A percentile compares a stretch with the other conserved stretches of the same genome.
Conservation (phyloP, 352 stramenopile genomes). For the Pythium angustatum region DNA sequence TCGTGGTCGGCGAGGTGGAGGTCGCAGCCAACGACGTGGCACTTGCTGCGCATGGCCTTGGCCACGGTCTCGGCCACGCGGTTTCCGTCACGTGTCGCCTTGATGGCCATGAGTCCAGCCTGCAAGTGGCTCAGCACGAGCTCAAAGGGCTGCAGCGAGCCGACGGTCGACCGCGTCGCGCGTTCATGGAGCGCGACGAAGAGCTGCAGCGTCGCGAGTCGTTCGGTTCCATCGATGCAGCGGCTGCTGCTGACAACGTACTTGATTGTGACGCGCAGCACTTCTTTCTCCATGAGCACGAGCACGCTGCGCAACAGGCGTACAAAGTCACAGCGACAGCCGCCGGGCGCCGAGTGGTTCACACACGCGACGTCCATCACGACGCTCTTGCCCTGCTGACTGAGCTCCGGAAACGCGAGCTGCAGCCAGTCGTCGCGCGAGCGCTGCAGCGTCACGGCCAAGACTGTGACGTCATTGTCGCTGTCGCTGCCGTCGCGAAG, state of each 20-base stretch:
- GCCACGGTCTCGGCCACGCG: conserved; percentile 25
- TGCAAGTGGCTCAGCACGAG: conserved; percentile 65
- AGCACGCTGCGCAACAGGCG: conserved; percentile 47
- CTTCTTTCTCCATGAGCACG: conserved; percentile 39
- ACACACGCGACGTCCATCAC: conserved; percentile 49
- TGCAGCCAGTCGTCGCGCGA: conserved; percentile 20
- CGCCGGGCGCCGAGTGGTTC: conserved; percentile 34
- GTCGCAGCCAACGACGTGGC: conserved; percentile 68
- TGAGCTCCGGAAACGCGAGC: conserved; percentile 26
- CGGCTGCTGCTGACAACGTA: conserved; percentile 53
- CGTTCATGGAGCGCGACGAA: conserved; percentile 43
- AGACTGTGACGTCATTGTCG: conserved; percentile 4
- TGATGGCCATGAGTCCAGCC: conserved; percentile 40
- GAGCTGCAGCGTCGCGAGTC: conserved; percentile 55
- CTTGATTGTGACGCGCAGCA: conserved; percentile 41
- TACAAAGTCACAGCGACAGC: conserved; percentile 49
- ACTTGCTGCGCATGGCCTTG: conserved; percentile 42
- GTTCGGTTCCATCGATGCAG: neutral
- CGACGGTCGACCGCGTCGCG: conserved; percentile 22
- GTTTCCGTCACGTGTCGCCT: neutral
- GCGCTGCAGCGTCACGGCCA: conserved; percentile 16
- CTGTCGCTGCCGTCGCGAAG: neutral
- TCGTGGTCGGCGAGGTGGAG: conserved; percentile 53
- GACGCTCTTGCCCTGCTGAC: conserved; percentile 17
- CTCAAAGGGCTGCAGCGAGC: conserved; percentile 54